Evolutionary conservation across 1,284 basidiomycete genomes (phyloP).

Genomic region (Porogramme epimiltina): DNA sequence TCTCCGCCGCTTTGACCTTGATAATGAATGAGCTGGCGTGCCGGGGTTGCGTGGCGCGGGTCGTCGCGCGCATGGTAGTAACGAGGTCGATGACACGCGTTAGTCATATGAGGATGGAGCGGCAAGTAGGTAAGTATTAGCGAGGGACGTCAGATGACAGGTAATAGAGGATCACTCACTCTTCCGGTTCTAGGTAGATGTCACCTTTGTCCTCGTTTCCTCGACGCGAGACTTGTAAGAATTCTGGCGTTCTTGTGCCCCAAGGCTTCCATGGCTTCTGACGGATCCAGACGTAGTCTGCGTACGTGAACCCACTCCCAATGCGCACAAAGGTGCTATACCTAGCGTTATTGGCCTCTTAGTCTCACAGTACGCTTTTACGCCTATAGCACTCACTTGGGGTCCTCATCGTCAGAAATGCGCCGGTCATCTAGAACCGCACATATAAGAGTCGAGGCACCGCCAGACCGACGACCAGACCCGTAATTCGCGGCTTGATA

Average conservation of each 20-base stretch:
- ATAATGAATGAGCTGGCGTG: slow-evolving; percentile 77
- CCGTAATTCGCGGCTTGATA: slow-evolving; percentile 72
- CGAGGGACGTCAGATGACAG: neutral
- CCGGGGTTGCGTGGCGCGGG: neutral
- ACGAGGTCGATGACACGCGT: too few relatives aligned
- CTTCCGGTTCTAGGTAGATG: slow-evolving; percentile 77
- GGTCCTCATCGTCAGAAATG: slow-evolving; percentile 50
- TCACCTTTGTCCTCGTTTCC: slow-evolving; percentile 78
- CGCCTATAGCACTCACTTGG: slow-evolving; percentile 46
- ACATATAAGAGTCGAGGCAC: slow-evolving; percentile 80
- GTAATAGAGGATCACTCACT: slow-evolving; percentile 47
- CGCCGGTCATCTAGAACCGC: slow-evolving; percentile 74
- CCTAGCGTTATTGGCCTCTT: slow-evolving; percentile 36
- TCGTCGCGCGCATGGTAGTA: slow-evolving; percentile 8
- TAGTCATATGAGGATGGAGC: neutral
- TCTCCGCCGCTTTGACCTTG: slow-evolving; percentile 90
- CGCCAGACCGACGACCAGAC: slow-evolving; percentile 70
- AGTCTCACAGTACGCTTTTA: too few relatives aligned
- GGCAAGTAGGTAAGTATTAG: neutral
- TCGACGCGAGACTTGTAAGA: slow-evolving; percentile 59
- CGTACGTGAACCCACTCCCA: slow-evolving; percentile 82
- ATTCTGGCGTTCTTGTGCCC: slow-evolving; percentile 65
- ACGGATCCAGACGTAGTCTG: slow-evolving; percentile 83
- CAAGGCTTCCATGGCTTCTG: slow-evolving; percentile 75
- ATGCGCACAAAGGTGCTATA: slow-evolving; percentile 84